Base-by-base conservation (phyloP, 2,329 filamentous ascomycete species). In the Colletotrichum navitas region DNA sequence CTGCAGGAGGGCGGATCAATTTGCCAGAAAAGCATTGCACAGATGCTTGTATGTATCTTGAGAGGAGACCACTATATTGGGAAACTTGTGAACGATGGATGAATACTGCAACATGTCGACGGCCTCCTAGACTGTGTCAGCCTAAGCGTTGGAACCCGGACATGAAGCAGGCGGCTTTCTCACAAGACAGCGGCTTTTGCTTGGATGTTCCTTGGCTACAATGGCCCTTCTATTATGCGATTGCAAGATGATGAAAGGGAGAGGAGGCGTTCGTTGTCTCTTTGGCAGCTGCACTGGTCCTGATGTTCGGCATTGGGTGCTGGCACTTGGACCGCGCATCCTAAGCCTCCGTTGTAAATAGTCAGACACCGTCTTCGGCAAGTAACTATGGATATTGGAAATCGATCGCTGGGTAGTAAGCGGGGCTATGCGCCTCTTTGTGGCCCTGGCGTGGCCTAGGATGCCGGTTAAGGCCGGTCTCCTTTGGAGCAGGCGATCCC, bases 381-480 rank as follows among this genome's bases (percentile, higher is more conserved):
- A 49, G 39, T 56, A 7, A 7, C 34, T 36, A 51, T 32, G 39
- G 32, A 39, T 21, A 49, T 36, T 39, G 47, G 34, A 18, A 43
- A 59, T n/a, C 43, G 36, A 59, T 62, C 51, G 52, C 21, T 52
- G 52, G 63, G 63, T 68, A 45, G 52, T 34, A 63, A 58, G 24
- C 18, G 26, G 41, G 41, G 11, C 32, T 11, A 32, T 68, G 58
- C 58, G 64, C 52, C 68, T 34, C 51, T 58, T 32, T 32, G 49
- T 54, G 36, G 29, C 52, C 64, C 64, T 43, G 64, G 68, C 64
- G 68, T 52, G n/a, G 18, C 21, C 51, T 68, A 71, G 65, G 14
- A 59, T 39, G 26, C 16, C 29, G 43, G 55, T 47, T 16, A 43
- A 68, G 63, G 34, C 55, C 26, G 24, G n/a, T 32, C 49, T 64